A percentile compares a stretch with the other conserved stretches of the same genome.
These are phyloP conservation scores for Scedosporium minutisporum DNA, from an alignment of 2,329 filamentous ascomycete genomes.

Conservation along the genomic window DNA sequence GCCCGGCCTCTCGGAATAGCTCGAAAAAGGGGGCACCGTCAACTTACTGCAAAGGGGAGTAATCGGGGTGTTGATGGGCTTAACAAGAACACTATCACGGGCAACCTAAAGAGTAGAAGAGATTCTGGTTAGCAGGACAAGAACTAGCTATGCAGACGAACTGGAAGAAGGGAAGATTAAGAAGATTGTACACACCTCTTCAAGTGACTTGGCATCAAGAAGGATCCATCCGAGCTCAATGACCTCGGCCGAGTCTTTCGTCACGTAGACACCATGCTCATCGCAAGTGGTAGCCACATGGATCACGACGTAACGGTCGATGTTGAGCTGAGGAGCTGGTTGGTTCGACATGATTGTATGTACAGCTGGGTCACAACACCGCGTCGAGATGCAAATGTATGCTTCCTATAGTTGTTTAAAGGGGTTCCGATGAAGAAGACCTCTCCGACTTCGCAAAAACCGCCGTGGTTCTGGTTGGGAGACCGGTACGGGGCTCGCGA, in stretches of 20 bases:
- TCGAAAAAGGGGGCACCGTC: constrained; percentile 4
- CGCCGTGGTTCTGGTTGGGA: neutral
- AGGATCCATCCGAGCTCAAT: constrained; percentile 99
- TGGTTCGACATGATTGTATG: constrained; percentile 25
- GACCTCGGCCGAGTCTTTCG: constrained; percentile 97
- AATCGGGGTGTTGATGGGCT: constrained; percentile 97
- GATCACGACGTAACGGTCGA: constrained; percentile 96
- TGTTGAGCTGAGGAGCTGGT: constrained; percentile 50
- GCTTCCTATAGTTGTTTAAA: constrained; percentile 7
- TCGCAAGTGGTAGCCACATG: constrained; percentile 98
- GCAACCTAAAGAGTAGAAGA: constrained; percentile 54
- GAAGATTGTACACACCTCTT: constrained; percentile 59
- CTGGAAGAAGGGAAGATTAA: constrained; percentile 10
- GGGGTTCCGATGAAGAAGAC: neutral
- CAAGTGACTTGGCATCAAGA: constrained; percentile 79
- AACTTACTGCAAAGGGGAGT: constrained; percentile 96
- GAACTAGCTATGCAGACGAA: neutral
- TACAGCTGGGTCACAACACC: neutral
- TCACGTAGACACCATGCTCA: constrained; percentile 98
- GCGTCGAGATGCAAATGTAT: constrained; percentile 5
- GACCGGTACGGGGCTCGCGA: neutral
- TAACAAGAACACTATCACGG: constrained; percentile 92
- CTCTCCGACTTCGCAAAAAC: neutral
- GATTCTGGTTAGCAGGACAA: constrained; percentile 10
- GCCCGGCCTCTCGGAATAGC: neutral